Evolutionary conservation across 2,329 filamentous ascomycete genomes (phyloP).

Genomic region (Xylariaceae sp.): DNA sequence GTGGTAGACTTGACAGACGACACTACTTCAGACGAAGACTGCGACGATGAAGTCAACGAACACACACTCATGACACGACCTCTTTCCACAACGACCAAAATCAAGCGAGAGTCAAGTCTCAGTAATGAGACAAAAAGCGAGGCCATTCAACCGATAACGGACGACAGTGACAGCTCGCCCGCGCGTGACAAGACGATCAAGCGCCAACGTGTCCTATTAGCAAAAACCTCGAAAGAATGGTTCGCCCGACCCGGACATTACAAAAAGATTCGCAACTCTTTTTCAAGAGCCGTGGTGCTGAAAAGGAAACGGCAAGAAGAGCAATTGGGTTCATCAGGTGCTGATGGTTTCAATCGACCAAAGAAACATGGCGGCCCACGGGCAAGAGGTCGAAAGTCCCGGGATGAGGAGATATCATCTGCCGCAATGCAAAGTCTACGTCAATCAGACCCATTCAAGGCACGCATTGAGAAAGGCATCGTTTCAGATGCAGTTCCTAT

Average conservation of each 20-base stretch:
- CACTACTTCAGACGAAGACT: too few species aligned
- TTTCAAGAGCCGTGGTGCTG: background rate
- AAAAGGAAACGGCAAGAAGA: constrained; percentile 8
- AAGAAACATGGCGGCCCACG: background rate
- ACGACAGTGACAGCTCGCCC: background rate
- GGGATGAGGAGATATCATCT: background rate
- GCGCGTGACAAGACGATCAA: background rate
- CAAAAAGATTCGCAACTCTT: background rate
- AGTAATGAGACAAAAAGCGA: too few species aligned
- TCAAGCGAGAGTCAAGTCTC: too few species aligned
- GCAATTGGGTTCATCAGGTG: background rate
- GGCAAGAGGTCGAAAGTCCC: background rate
- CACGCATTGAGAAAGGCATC: constrained; percentile 6
- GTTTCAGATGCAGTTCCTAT: constrained; percentile 2
- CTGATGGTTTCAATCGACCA: background rate
- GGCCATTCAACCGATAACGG: too few species aligned
- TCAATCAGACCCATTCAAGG: constrained; percentile 5
- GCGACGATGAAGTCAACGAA: too few species aligned
- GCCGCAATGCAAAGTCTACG: constrained; percentile 1
- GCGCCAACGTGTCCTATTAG: background rate
- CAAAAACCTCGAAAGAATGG: constrained; percentile 8
- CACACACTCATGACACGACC: too few species aligned
- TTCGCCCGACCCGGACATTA: background rate
- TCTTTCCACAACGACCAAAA: too few species aligned
- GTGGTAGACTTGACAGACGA: too few species aligned